Percentiles rank a stretch among this genome's conserved stretches.
phyloP scores from a whole-genome alignment of 805 yeast species.

The Allodekkera sacchari region DNA sequence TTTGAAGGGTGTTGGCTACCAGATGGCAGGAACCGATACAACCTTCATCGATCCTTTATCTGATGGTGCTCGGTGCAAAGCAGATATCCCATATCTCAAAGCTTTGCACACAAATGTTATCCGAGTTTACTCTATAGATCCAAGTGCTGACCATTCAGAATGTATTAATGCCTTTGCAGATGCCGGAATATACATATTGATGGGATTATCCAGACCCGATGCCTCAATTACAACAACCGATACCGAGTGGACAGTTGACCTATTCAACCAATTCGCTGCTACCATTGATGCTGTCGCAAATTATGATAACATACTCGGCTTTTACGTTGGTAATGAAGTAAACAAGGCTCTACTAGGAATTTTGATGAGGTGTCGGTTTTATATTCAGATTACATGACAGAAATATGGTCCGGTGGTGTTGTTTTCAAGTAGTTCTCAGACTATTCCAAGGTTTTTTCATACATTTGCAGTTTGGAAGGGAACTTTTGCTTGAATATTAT shows the following conservation, averaged over 20 bases:
- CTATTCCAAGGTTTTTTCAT: too few species aligned
- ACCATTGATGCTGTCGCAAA: slow-evolving; percentile 45
- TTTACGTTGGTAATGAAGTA: slow-evolving; percentile 19
- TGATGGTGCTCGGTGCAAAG: not conserved
- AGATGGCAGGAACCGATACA: too few species aligned
- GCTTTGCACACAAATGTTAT: slow-evolving; percentile 51
- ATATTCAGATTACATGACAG: slow-evolving; percentile 53
- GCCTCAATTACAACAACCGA: not conserved
- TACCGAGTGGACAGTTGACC: slow-evolving; percentile 43
- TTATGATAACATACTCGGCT: not conserved
- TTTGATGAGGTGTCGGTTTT: slow-evolving; percentile 58
- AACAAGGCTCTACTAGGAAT: slow-evolving; percentile 65
- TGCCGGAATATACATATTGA: slow-evolving; percentile 16
- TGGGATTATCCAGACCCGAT: not conserved
- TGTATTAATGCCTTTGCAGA: slow-evolving; percentile 53
- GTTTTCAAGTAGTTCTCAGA: slow-evolving; percentile 70
- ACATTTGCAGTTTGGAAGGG: too few species aligned
- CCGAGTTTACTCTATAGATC: slow-evolving; percentile 59
- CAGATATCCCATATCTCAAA: slow-evolving; percentile 43
- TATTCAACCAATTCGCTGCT: slow-evolving; percentile 48
- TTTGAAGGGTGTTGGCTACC: slow-evolving; percentile 1
- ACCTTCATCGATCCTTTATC: slow-evolving; percentile 1
- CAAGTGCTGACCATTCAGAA: slow-evolving; percentile 44
- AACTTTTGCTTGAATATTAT: too few species aligned
- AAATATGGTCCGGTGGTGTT: slow-evolving; percentile 73